Conservation (phyloP, 257 asterid species). For the Anisodus tanguticus region DNA sequence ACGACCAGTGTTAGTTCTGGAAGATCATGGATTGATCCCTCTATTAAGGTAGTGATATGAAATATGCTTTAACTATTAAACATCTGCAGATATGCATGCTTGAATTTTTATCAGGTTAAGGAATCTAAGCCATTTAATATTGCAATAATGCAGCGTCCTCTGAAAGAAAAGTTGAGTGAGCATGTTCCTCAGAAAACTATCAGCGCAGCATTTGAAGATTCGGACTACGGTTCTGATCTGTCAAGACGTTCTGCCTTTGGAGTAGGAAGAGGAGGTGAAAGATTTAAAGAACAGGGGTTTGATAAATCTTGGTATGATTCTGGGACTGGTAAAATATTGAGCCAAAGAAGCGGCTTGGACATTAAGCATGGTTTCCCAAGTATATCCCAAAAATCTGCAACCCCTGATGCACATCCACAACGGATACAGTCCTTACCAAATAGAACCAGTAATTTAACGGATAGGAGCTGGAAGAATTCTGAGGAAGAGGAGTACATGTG, state of each 20-base stretch:
- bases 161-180: conserved; percentile 53
- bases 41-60: conserved; percentile 48
- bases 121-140: conserved; percentile 16
- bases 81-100: not conserved
- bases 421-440: conserved; percentile 43
- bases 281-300: conserved; percentile 52
- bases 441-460: conserved; percentile 49
- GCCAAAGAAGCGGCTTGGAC: conserved; percentile 65
- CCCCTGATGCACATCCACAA: conserved; percentile 48
- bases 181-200: conserved; percentile 49
- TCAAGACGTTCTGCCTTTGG: conserved; percentile 51
- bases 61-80: conserved; percentile 7
- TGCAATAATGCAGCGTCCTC: conserved; percentile 67
- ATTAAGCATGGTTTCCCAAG: conserved; percentile 54
- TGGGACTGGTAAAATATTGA: conserved; percentile 47
- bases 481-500: conserved; percentile 89
- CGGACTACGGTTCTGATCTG: conserved; percentile 53
- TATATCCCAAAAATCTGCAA: conserved; percentile 41
- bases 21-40: conserved; percentile 63
- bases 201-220: conserved; percentile 46
- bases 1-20: conserved; percentile 46
- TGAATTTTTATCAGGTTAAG: not conserved
- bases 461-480: conserved; percentile 80
- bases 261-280: conserved; percentile 54
- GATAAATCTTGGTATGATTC: conserved; percentile 71